A percentile compares a stretch with the other conserved stretches of the same genome.
Evolutionary conservation across 306 rosid species (phyloP).

Genomic region (Casuarina equisetifolia): DNA sequence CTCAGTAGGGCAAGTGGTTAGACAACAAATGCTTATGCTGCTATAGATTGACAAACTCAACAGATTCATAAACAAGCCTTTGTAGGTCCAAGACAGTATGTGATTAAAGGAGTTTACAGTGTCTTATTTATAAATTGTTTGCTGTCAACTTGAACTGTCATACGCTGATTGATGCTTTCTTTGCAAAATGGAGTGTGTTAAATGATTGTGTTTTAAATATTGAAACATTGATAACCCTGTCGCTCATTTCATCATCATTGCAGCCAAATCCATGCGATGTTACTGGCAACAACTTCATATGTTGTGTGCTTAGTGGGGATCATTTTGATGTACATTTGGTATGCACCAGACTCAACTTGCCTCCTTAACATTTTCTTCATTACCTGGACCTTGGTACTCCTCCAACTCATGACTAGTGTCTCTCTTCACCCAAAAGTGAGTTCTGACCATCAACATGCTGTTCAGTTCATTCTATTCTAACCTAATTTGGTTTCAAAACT

Average conservation of each 20-base stretch:
- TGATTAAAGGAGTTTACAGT: background rate
- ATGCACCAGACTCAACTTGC: constrained; percentile 83
- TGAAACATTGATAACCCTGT: background rate
- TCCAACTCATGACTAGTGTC: constrained; percentile 90
- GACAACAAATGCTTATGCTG: background rate
- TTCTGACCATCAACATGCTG: constrained; percentile 1
- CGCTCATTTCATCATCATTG: constrained; percentile 17
- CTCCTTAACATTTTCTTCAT: constrained; percentile 91
- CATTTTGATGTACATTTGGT: constrained; percentile 89
- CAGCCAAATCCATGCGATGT: constrained; percentile 83
- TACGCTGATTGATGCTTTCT: background rate
- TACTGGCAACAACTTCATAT: constrained; percentile 68
- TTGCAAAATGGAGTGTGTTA: background rate
- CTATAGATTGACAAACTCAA: background rate
- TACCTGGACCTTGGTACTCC: constrained; percentile 86
- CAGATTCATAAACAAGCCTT: background rate
- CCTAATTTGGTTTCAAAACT: constrained; percentile 7
- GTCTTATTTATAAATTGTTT: background rate
- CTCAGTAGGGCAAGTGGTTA: background rate
- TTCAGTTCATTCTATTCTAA: constrained; percentile 12
- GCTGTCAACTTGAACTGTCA: constrained; percentile 1
- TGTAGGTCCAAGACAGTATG: background rate
- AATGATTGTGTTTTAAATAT: background rate
- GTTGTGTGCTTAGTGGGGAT: constrained; percentile 75
- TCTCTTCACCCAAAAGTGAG: constrained; percentile 91